phyloP scores from a whole-genome alignment of 371 early-diverging fungal genomes.

The Syncephalastrum monosporum region DNA sequence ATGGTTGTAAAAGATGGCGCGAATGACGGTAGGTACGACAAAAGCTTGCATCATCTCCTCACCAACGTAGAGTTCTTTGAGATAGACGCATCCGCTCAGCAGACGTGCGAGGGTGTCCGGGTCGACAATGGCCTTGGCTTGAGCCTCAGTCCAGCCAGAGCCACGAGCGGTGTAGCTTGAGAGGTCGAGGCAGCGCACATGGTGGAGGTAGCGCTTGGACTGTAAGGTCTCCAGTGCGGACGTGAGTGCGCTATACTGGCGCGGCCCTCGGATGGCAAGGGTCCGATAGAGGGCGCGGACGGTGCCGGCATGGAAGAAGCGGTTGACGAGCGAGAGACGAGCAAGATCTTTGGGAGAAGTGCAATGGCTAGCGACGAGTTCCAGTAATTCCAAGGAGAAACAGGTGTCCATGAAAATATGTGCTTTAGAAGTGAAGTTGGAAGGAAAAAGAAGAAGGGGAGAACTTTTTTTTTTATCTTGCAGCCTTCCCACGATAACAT shows the following conservation, averaged over 20 bases:
- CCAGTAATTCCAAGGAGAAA: constrained; percentile 30
- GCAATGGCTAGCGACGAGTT: constrained; percentile 20
- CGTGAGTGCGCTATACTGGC: constrained; percentile 23
- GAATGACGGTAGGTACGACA: constrained; percentile 25
- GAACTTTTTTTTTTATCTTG: constrained; percentile 6
- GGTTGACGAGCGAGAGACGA: constrained; percentile 19
- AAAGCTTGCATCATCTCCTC: constrained; percentile 39
- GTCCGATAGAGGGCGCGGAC: constrained; percentile 22
- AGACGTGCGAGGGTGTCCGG: constrained; percentile 24
- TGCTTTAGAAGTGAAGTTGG: constrained; percentile 8
- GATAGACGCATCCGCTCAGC: constrained; percentile 22
- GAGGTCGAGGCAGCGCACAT: constrained; percentile 29
- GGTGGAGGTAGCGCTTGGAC: constrained; percentile 8
- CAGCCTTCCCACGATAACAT: neutral
- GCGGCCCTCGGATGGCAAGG: constrained; percentile 27
- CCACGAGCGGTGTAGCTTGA: constrained; percentile 38
- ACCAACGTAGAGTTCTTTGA: constrained; percentile 31
- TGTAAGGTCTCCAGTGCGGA: constrained; percentile 7
- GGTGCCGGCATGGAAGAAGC: constrained; percentile 14
- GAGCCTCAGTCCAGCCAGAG: constrained; percentile 33
- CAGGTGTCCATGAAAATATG: constrained; percentile 16
- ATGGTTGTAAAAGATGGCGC: constrained; percentile 25
- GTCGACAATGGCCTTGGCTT: constrained; percentile 28
- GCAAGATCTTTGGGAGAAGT: constrained; percentile 18
- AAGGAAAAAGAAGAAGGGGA: constrained; percentile 3